phyloP scores from a whole-genome alignment of 176 grass and related monocot species.

The Ananas comosus region DNA sequence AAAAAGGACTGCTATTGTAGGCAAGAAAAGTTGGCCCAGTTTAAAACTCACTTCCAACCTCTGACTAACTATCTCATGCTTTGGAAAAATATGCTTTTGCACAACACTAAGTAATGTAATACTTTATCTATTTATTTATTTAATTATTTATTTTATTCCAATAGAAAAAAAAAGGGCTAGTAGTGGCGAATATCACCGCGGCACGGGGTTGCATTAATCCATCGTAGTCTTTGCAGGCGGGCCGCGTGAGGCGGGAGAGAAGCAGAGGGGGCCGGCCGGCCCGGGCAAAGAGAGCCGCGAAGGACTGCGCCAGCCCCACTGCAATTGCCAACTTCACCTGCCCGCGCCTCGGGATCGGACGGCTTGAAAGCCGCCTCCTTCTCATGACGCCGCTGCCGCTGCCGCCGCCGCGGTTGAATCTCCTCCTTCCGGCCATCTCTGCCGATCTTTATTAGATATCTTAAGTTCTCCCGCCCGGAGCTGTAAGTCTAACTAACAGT shows the following conservation, averaged over 20 bases:
- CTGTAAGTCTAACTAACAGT: not conserved
- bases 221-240: not conserved
- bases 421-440: not conserved
- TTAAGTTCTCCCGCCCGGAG: not conserved
- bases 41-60: too few species aligned
- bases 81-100: too few species aligned
- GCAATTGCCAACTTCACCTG: conserved; percentile 4
- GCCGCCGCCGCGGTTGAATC: not conserved
- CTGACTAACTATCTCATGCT: too few species aligned
- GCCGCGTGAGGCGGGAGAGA: not conserved
- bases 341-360: conserved; percentile 8
- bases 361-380: not conserved
- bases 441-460: too few species aligned
- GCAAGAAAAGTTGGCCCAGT: too few species aligned
- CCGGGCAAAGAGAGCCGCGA: not conserved
- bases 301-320: not conserved
- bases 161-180: too few species aligned
- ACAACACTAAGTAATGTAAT: too few species aligned
- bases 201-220: not conserved
- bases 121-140: too few species aligned
- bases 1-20: too few species aligned
- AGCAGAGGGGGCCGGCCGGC: not conserved
- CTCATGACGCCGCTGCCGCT: not conserved
- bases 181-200: too few species aligned
- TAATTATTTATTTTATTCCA: too few species aligned